Evolutionary conservation across 1,284 basidiomycete species (phyloP).

Genomic region (Fomes fomentarius): DNA sequence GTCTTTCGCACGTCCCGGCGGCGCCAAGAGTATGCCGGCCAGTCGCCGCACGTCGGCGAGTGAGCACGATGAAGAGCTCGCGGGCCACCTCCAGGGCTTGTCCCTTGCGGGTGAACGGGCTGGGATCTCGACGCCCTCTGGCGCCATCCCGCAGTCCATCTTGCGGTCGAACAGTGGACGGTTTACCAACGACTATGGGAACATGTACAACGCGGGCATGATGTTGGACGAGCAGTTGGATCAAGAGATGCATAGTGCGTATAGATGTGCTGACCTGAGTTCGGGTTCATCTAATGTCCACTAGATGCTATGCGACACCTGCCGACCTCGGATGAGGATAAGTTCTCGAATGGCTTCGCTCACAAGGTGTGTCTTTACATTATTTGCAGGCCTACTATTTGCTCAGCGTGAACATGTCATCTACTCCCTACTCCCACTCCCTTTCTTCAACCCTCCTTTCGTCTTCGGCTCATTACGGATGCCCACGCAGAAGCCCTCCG

Average conservation of each 20-base stretch:
- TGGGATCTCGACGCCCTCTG: conserved; percentile 27
- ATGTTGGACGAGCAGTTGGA: conserved; percentile 90
- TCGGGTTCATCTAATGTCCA: conserved; percentile 23
- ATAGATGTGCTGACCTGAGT: conserved; percentile 5
- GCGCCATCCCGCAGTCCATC: conserved; percentile 42
- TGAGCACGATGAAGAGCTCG: conserved; percentile 78
- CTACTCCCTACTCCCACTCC: neutral
- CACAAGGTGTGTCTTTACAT: conserved; percentile 59
- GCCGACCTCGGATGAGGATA: conserved; percentile 91
- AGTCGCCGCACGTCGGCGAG: conserved; percentile 83
- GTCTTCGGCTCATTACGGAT: conserved; percentile 57
- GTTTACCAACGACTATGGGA: conserved; percentile 55
- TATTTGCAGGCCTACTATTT: neutral
- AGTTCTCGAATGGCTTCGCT: conserved; percentile 63
- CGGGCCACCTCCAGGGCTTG: conserved; percentile 71
- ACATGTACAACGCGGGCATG: conserved; percentile 78
- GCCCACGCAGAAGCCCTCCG: conserved; percentile 75
- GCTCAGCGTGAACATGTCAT: too few species aligned
- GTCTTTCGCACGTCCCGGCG: conserved; percentile 62
- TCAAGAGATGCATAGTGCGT: conserved; percentile 87
- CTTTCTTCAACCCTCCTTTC: conserved; percentile 33
- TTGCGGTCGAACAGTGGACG: conserved; percentile 51
- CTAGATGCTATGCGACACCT: conserved; percentile 90
- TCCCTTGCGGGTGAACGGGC: conserved; percentile 65
- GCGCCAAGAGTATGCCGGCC: conserved; percentile 87